These are phyloP conservation scores for Flaveria trinervia DNA, from an alignment of 129 eudicot genomes.

Conservation along the genomic window DNA sequence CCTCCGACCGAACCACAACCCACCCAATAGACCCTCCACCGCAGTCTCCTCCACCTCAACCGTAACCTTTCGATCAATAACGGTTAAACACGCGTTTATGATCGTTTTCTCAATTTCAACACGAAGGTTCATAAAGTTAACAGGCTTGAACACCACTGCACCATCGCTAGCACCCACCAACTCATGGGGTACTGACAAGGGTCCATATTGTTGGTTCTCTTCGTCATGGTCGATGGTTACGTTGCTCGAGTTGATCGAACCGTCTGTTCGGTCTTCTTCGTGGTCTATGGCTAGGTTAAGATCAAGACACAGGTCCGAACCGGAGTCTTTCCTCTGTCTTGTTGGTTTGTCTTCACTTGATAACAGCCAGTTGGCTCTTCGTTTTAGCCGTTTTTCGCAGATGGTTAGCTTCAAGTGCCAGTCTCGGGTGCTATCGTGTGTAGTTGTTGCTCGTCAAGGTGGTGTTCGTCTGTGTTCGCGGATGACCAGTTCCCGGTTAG, in stretches of 20 bases:
- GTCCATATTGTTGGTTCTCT: conserved; percentile 47
- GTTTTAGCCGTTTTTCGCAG: conserved; percentile 47
- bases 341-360: conserved; percentile 42
- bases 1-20: conserved; percentile 70
- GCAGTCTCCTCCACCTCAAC: conserved; percentile 63
- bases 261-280: conserved; percentile 70
- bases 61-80: conserved; percentile 43
- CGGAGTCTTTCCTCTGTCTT: conserved; percentile 53
- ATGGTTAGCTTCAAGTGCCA: conserved; percentile 69
- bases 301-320: conserved; percentile 60
- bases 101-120: conserved; percentile 68
- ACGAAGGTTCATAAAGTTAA: conserved; percentile 45
- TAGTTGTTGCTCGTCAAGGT: conserved; percentile 57
- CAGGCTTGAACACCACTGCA: conserved; percentile 74
- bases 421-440: conserved; percentile 46
- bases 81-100: conserved; percentile 39
- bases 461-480: conserved; percentile 27
- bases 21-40: conserved; percentile 63
- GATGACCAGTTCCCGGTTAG: conserved; percentile 83
- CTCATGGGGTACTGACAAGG: conserved; percentile 66
- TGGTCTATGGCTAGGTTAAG: conserved; percentile 60
- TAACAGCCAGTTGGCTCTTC: conserved; percentile 48
- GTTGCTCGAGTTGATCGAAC: conserved; percentile 79
- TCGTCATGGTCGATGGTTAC: conserved; percentile 74
- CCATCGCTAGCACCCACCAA: conserved; percentile 59